Percentiles rank a stretch among this genome's conserved stretches.
Evolutionary conservation across 345 rosid genomes (phyloP).

Genomic region (Turnera subulata): DNA sequence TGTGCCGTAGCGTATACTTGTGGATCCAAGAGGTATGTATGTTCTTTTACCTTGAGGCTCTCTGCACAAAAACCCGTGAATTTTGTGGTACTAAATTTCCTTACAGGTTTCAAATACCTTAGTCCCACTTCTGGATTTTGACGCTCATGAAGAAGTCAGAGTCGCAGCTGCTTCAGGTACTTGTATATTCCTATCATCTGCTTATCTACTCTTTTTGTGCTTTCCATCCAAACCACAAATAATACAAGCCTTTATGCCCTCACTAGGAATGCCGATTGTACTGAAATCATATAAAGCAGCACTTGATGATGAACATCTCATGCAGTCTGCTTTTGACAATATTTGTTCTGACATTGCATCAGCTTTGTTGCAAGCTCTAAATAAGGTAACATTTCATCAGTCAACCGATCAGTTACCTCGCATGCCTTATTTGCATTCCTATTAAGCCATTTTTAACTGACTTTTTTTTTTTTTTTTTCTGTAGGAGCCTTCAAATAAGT

Average conservation of each 20-base stretch:
- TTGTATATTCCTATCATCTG: not conserved
- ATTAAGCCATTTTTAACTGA: too few relatives aligned
- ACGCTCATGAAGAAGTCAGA: slow-evolving; percentile 3
- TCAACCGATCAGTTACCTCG: too few relatives aligned
- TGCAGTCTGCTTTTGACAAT: too few relatives aligned
- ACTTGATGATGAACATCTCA: not conserved
- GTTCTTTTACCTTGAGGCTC: not conserved
- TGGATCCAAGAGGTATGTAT: not conserved
- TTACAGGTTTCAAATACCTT: slow-evolving; percentile 16
- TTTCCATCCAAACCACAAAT: not conserved
- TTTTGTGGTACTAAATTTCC: not conserved
- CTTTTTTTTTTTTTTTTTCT: too few relatives aligned
- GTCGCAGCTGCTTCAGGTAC: slow-evolving; percentile 8
- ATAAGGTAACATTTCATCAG: too few relatives aligned
- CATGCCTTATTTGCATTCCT: too few relatives aligned
- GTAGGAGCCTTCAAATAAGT: too few relatives aligned
- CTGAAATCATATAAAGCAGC: slow-evolving; percentile 12
- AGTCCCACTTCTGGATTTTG: slow-evolving; percentile 14
- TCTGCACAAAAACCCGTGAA: not conserved
- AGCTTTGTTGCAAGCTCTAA: too few relatives aligned
- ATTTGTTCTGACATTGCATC: too few relatives aligned
- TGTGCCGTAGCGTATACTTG: too few relatives aligned
- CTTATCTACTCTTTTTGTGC: not conserved
- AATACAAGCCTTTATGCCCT: not conserved
- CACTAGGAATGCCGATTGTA: slow-evolving; percentile 8